phyloP scores from a whole-genome alignment of 345 rosid genomes.

The Salix brachista region DNA sequence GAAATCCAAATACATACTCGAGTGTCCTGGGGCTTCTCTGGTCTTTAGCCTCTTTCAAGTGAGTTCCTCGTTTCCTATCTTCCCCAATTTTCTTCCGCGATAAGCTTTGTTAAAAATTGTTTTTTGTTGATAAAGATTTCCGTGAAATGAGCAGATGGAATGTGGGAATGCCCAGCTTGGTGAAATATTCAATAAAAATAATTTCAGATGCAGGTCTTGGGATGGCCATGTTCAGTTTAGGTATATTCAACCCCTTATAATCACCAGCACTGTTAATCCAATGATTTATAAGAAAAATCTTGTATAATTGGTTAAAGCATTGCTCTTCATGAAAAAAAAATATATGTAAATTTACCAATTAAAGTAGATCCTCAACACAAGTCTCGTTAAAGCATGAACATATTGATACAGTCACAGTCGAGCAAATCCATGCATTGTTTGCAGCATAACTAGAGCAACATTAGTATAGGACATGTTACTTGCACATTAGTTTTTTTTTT shows the following conservation, averaged over 20 bases:
- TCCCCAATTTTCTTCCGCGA: not conserved
- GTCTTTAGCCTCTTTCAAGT: conserved; percentile 57
- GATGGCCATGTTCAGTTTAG: conserved; percentile 87
- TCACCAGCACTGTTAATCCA: not conserved
- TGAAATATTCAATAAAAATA: conserved; percentile 59
- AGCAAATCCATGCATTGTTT: not conserved
- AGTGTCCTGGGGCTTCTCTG: conserved; percentile 50
- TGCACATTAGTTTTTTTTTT: no score
- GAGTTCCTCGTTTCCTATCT: not conserved
- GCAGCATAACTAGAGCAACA: not conserved
- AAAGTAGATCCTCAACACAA: not conserved
- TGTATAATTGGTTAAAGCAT: no score
- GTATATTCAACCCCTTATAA: conserved; percentile 20
- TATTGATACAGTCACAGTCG: not conserved
- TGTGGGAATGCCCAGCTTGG: conserved; percentile 58
- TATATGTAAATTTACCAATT: no score
- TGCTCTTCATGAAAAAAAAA: no score
- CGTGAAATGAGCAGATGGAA: conserved; percentile 45
- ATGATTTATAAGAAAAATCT: no score
- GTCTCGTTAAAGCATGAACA: no score
- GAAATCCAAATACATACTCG: conserved; percentile 56
- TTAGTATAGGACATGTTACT: not conserved
- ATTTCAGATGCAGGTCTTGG: conserved; percentile 83
- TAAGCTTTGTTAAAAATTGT: not conserved
- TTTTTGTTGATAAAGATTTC: not conserved